These are phyloP conservation scores for Chamaecrista fasciculata DNA, from an alignment of 306 rosid species.

Conservation along the genomic window DNA sequence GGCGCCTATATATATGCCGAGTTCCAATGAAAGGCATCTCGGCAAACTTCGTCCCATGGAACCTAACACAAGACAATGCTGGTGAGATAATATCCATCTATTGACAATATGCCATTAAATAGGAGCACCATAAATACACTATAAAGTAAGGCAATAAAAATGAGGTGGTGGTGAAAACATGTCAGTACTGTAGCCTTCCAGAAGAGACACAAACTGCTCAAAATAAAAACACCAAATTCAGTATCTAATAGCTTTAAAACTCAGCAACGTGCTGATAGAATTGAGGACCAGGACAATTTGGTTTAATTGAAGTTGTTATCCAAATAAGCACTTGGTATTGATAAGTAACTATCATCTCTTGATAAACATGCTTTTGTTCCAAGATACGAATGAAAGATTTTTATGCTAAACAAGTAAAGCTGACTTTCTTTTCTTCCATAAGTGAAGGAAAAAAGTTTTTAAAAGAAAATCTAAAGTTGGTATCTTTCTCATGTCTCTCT, in stretches of 20 bases:
- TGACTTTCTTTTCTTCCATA: constrained; percentile 10
- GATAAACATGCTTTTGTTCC: background rate
- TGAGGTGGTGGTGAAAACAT: background rate
- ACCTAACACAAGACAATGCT: constrained; percentile 52
- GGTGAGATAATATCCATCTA: constrained; percentile 19
- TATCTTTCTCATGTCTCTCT: background rate
- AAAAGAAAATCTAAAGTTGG: background rate
- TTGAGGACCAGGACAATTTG: background rate
- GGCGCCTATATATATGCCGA: constrained; percentile 91
- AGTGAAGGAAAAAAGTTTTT: background rate
- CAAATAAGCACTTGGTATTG: background rate
- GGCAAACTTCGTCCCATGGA: constrained; percentile 87
- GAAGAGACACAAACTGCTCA: background rate
- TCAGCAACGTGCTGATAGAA: background rate
- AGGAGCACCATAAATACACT: background rate
- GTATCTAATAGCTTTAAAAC: background rate
- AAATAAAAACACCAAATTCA: background rate
- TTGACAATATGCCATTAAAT: background rate
- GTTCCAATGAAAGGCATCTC: constrained; percentile 99
- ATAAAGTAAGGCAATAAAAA: background rate
- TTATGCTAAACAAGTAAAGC: constrained; percentile 10
- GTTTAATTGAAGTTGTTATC: background rate
- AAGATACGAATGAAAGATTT: background rate
- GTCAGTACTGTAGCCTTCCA: background rate
- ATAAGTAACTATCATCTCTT: background rate